These are phyloP conservation scores for Monosporascus ibericus DNA, from an alignment of 2,329 filamentous ascomycete species.

Conservation along the genomic window DNA sequence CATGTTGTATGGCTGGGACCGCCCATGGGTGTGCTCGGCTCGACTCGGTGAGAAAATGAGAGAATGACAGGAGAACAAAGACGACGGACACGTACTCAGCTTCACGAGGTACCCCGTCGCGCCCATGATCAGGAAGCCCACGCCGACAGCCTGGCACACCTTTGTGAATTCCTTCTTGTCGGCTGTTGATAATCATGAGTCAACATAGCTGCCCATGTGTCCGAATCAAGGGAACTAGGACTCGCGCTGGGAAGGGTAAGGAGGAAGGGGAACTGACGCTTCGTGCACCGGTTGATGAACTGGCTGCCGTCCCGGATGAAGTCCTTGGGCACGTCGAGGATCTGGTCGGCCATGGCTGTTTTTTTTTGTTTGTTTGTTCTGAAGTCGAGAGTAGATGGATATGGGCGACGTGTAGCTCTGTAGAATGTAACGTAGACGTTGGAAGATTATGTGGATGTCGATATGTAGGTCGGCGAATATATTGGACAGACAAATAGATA, in stretches of 20 bases:
- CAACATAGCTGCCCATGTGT: conserved; percentile 12
- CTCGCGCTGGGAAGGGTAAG: neutral
- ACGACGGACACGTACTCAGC: conserved; percentile 45
- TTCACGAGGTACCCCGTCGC: conserved; percentile 66
- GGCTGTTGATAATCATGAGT: conserved; percentile 25
- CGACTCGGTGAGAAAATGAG: neutral
- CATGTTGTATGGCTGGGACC: too few relatives aligned
- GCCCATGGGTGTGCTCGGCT: too few relatives aligned
- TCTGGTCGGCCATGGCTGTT: conserved; percentile 62
- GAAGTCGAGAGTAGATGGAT: neutral
- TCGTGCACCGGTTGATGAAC: conserved; percentile 57
- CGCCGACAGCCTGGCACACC: conserved; percentile 53
- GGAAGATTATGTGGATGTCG: conserved; percentile 1
- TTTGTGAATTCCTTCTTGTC: conserved; percentile 50
- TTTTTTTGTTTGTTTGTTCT: conserved; percentile 46
- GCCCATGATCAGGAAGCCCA: conserved; percentile 66
- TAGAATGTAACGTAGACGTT: neutral
- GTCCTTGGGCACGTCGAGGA: conserved; percentile 63
- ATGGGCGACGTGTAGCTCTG: neutral
- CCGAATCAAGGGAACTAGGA: neutral
- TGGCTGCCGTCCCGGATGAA: conserved; percentile 58
- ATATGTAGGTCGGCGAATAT: neutral
- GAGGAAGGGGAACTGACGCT: conserved; percentile 39
- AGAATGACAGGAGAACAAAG: neutral
- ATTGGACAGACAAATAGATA: conserved; percentile 1